Evolutionary conservation across 2,329 filamentous ascomycete species (phyloP).

Genomic region (Scytalidium sp.): DNA sequence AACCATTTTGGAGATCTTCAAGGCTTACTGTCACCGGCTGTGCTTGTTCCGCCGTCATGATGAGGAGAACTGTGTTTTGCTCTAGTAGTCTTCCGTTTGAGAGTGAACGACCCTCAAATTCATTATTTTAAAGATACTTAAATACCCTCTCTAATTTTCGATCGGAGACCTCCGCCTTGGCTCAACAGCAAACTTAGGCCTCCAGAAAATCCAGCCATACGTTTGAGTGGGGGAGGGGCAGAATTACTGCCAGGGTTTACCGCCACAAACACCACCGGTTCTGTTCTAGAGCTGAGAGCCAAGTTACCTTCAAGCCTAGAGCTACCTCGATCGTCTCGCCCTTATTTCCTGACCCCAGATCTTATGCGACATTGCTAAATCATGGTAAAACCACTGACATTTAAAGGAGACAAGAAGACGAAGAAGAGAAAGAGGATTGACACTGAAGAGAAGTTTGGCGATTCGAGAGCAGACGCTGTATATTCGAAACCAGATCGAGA

Average conservation of each 20-base stretch:
- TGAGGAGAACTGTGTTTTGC: neutral
- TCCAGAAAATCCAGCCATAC: neutral
- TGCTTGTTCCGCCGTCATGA: slow-evolving; percentile 20
- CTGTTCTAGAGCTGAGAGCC: neutral
- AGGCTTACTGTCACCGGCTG: slow-evolving; percentile 50
- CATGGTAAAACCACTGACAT: slow-evolving; percentile 87
- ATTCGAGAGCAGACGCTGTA: slow-evolving; percentile 22
- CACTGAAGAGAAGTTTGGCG: slow-evolving; percentile 34
- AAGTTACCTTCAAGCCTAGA: too few species aligned
- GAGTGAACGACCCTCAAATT: neutral
- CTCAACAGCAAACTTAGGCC: neutral
- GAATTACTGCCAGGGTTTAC: slow-evolving; percentile 15
- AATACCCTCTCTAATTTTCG: neutral
- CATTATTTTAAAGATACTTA: neutral
- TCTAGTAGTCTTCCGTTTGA: too few species aligned
- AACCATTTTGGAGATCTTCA: slow-evolving; percentile 58
- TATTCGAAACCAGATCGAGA: slow-evolving; percentile 13
- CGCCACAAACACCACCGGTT: slow-evolving; percentile 1
- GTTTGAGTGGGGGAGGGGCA: neutral
- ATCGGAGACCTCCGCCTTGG: neutral
- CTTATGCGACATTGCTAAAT: slow-evolving; percentile 19
- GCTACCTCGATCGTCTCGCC: too few species aligned
- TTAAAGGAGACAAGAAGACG: slow-evolving; percentile 95
- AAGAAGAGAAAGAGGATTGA: slow-evolving; percentile 84
- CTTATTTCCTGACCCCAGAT: slow-evolving; percentile 6